phyloP scores from a whole-genome alignment of 768 basidiomycete species.

The Dioszegia aurantiaca region DNA sequence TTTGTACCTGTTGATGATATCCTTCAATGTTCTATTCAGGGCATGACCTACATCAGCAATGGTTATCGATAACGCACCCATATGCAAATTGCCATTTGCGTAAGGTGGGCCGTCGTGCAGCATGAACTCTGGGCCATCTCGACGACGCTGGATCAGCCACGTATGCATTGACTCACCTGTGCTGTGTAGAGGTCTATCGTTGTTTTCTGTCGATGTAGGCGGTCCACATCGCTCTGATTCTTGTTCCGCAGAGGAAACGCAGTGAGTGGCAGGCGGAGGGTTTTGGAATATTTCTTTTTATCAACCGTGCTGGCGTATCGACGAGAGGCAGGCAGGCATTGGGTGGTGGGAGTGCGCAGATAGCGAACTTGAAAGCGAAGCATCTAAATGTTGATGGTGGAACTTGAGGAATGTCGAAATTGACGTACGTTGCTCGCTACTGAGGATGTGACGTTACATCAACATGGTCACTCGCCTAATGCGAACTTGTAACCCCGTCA shows the following conservation, averaged over 20 bases:
- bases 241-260: constrained; percentile 67
- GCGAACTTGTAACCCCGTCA: too few species aligned
- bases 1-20: constrained; percentile 87
- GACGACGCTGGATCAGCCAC: background rate
- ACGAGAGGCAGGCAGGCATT: too few species aligned
- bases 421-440: too few species aligned
- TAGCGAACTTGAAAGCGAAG: too few species aligned
- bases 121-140: constrained; percentile 58
- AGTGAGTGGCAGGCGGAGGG: constrained; percentile 79
- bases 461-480: too few species aligned
- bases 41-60: constrained; percentile 70
- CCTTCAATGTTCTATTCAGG: constrained; percentile 92
- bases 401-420: too few species aligned
- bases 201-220: constrained; percentile 61
- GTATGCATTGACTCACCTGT: constrained; percentile 51
- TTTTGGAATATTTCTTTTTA: constrained; percentile 58
- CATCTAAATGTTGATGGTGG: too few species aligned
- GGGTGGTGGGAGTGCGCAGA: too few species aligned
- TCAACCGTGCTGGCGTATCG: background rate
- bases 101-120: constrained; percentile 96
- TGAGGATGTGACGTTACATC: too few species aligned
- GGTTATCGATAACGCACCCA: constrained; percentile 59
- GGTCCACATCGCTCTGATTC: constrained; percentile 65
- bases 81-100: constrained; percentile 92
- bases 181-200: constrained; percentile 68